Conservation (phyloP, 2,329 filamentous ascomycete species). For the Basipetospora chlamydospora region DNA sequence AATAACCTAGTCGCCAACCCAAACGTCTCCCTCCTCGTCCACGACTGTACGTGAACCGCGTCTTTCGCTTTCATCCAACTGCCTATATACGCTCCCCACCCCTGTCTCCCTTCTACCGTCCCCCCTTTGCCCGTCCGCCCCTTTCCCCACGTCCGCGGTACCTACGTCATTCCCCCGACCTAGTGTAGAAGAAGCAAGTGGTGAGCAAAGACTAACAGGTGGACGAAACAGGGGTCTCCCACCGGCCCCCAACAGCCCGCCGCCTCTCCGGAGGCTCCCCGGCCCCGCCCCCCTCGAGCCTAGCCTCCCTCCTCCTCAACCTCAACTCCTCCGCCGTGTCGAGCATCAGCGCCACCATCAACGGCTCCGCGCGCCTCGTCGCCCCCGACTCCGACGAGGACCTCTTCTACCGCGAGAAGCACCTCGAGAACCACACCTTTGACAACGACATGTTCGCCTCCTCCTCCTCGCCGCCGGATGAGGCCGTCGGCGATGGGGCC, state of each 20-base stretch:
- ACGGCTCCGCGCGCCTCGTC: constrained; percentile 67
- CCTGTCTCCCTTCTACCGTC: neutral
- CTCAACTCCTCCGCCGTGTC: constrained; percentile 81
- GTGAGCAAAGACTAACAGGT: neutral
- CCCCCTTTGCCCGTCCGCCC: neutral
- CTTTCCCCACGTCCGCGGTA: neutral
- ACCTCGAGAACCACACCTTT: constrained; percentile 88
- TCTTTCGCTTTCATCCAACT: neutral
- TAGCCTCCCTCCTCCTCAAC: constrained; percentile 74
- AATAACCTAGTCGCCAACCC: constrained; percentile 73
- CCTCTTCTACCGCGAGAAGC: constrained; percentile 64
- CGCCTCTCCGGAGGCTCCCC: constrained; percentile 47
- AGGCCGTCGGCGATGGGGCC: no score
- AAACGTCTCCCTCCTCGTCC: constrained; percentile 83
- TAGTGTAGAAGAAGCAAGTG: neutral
- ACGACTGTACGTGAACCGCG: constrained; percentile 66
- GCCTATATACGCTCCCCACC: neutral
- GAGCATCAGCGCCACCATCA: constrained; percentile 85
- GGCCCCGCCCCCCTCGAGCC: constrained; percentile 51
- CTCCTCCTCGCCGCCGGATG: constrained; percentile 16
- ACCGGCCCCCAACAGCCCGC: constrained; percentile 66
- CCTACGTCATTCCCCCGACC: neutral
- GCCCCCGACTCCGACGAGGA: constrained; percentile 66
- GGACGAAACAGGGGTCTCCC: constrained; percentile 54
- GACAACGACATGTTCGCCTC: constrained; percentile 29